phyloP scores from a whole-genome alignment of 768 basidiomycete species.

The Psilocybe azurescens region DNA sequence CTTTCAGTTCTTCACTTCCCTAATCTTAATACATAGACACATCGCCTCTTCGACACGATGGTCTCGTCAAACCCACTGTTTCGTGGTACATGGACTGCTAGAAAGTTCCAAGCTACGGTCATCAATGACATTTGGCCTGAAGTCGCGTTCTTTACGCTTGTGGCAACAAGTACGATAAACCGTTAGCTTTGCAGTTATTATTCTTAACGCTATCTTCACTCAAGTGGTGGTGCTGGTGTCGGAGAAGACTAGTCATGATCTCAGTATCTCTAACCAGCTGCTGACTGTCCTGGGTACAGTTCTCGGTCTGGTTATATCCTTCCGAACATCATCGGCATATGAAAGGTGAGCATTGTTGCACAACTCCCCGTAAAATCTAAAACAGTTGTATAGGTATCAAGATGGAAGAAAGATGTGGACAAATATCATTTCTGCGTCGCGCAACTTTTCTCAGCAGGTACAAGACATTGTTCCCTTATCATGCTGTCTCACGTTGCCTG shows the following conservation, averaged over 20 bases:
- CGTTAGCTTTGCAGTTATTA: neutral
- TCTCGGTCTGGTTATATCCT: conserved; percentile 74
- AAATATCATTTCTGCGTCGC: conserved; percentile 58
- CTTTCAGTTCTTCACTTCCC: neutral
- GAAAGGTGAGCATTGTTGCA: conserved; percentile 46
- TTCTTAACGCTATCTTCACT: neutral
- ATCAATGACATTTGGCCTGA: conserved; percentile 73
- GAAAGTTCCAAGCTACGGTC: conserved; percentile 62
- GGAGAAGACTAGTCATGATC: conserved; percentile 47
- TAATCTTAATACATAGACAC: neutral
- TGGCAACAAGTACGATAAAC: conserved; percentile 55
- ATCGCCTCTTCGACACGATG: conserved; percentile 29
- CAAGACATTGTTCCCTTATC: neutral
- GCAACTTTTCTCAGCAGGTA: conserved; percentile 66
- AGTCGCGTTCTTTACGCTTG: conserved; percentile 60
- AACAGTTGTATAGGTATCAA: conserved; percentile 51
- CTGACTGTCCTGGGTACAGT: conserved; percentile 81
- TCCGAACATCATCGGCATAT: conserved; percentile 75
- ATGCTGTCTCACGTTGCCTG: neutral
- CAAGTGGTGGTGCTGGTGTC: conserved; percentile 66
- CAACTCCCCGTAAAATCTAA: neutral
- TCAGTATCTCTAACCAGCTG: conserved; percentile 55
- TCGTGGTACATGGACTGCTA: conserved; percentile 49
- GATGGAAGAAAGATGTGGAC: conserved; percentile 79
- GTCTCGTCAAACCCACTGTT: conserved; percentile 53